These are phyloP conservation scores for Rhynchosporium graminicola DNA, from an alignment of 2,329 filamentous ascomycete genomes.

Conservation along the genomic window DNA sequence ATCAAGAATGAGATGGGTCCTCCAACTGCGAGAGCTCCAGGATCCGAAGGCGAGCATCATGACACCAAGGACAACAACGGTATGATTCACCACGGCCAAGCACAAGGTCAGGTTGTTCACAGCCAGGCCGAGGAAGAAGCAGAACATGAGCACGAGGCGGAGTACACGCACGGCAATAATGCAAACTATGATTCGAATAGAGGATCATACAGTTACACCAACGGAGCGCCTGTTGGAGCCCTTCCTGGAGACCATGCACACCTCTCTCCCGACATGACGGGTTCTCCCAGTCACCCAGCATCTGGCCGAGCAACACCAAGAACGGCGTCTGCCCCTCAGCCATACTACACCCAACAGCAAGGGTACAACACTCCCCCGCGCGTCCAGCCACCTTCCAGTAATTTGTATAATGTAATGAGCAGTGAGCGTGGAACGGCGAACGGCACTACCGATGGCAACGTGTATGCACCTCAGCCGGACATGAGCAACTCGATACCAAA, in stretches of 20 bases:
- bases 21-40: conserved; percentile 63
- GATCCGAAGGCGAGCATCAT: conserved; percentile 58
- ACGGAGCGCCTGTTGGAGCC: conserved; percentile 64
- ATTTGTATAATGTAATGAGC: conserved; percentile 86
- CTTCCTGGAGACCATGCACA: conserved; percentile 74
- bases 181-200: conserved; percentile 71
- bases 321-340: conserved; percentile 69
- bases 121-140: conserved; percentile 63
- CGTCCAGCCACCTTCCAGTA: conserved; percentile 69
- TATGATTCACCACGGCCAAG: conserved; percentile 60
- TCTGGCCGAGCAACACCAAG: conserved; percentile 86
- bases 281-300: conserved; percentile 76
- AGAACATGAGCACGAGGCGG: conserved; percentile 75
- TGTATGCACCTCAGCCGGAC: conserved; percentile 68
- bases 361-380: conserved; percentile 79
- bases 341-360: conserved; percentile 68
- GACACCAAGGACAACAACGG: conserved; percentile 68
- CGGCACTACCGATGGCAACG: conserved; percentile 65
- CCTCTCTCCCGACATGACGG: conserved; percentile 78
- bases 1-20: conserved; percentile 89
- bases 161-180: conserved; percentile 84
- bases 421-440: conserved; percentile 71
- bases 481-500: conserved; percentile 57
- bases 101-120: conserved; percentile 56
- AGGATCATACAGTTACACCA: conserved; percentile 73